Evolutionary conservation across 192 early-diverging fungal genomes (phyloP), one percentile per base, ranked within the genome.

Genomic region (Podila minutissima): DNA sequence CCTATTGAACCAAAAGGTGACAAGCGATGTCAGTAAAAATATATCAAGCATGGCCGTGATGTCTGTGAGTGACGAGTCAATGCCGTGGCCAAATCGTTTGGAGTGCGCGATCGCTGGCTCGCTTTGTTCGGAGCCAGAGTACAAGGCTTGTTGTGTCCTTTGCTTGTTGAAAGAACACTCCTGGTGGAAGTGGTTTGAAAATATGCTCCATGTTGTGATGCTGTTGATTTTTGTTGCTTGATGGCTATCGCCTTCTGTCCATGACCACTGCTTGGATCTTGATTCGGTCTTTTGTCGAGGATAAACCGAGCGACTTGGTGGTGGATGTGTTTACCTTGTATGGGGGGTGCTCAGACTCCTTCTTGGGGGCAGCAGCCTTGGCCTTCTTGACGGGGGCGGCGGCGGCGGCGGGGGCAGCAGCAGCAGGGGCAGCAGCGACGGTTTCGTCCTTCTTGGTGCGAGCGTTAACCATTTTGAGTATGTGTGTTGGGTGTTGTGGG

Each of bases 381-480:
- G 73, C 49, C 82, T 82, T 86, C 71, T 78, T 82, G 55, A 59
- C 62, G 62, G 79, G 62, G 64, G 76, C 75, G 49, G 71, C 74
- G 28, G 78, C 71, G 26, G 57, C 68, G 49, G 69, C 66, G 69
- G 69, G 68, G 33, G n/a, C n/a, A n/a, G 81, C 55, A n/a, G 71
- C 55, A 32, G 64, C 71, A 17, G 71, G 65, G 66, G 77, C 51
- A n/a, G 68, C 72, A 67, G 72, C 63, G 59, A 24, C 67, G 69
- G 77, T 32, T 33, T 76, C 73, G 62, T 79, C 81, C 70, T 86
- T 83, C 74, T 74, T 84, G 57, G 82, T 58, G 75, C 83, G 74
- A 79, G 82, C 63, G 48, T 63, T 63, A 57, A 67, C 58, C 72
- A 74, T 75, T 75, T 50, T 83, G 8, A 51, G 59, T 60, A 64